These are phyloP conservation scores for Xerocomus minutiporus DNA, from an alignment of 1,284 basidiomycete genomes.

Conservation along the genomic window DNA sequence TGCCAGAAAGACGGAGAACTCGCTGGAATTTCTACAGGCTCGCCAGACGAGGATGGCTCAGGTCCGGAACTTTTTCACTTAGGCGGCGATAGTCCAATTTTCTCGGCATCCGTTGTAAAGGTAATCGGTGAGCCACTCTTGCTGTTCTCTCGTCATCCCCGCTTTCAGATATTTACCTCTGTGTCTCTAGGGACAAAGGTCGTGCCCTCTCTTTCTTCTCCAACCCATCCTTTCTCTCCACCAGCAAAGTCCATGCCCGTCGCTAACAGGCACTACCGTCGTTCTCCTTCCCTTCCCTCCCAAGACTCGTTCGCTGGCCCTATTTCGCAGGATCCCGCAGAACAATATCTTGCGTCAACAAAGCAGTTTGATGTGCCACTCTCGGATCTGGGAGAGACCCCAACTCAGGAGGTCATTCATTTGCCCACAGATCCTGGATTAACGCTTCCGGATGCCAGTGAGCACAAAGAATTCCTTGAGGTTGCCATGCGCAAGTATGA, in stretches of 20 bases:
- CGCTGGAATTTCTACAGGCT: background rate
- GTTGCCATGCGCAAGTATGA: constrained; percentile 29
- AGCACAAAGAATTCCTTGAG: constrained; percentile 23
- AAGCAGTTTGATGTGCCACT: constrained; percentile 55
- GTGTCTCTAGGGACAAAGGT: constrained; percentile 28
- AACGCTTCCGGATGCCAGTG: constrained; percentile 25
- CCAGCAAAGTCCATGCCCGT: constrained; percentile 23
- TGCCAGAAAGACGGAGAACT: constrained; percentile 10
- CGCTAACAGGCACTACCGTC: constrained; percentile 14
- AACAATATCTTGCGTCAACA: constrained; percentile 44
- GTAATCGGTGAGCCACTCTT: constrained; percentile 32
- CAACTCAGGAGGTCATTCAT: constrained; percentile 27
- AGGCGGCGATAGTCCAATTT: constrained; percentile 20
- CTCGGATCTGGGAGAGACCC: constrained; percentile 45
- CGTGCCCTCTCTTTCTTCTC: constrained; percentile 31
- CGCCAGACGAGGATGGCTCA: constrained; percentile 5
- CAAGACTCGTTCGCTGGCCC: constrained; percentile 61
- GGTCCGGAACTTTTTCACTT: constrained; percentile 25
- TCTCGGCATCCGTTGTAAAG: constrained; percentile 27
- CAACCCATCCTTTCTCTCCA: constrained; percentile 13
- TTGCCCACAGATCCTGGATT: constrained; percentile 17
- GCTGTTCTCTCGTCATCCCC: constrained; percentile 13
- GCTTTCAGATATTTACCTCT: constrained; percentile 24
- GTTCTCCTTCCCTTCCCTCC: constrained; percentile 39
- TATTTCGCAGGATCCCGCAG: constrained; percentile 43